phyloP scores from a whole-genome alignment of 306 rosid genomes.

The Cercis canadensis region DNA sequence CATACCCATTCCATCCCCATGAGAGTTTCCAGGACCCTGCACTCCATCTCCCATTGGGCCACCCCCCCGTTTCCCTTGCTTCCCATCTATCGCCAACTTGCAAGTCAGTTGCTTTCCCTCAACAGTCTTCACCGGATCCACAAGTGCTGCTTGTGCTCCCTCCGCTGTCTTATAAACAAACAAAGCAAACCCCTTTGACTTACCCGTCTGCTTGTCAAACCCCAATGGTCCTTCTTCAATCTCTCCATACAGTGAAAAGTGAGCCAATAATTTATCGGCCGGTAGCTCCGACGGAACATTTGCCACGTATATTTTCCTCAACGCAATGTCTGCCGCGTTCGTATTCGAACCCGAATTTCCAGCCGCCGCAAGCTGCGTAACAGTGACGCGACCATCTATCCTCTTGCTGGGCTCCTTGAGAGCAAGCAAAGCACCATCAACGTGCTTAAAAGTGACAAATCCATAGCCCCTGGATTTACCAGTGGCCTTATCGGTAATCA shows the following conservation, averaged over 20 bases:
- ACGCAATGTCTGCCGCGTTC: conserved; percentile 51
- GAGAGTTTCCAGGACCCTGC: conserved; percentile 57
- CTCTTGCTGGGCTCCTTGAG: conserved; percentile 95
- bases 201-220: conserved; percentile 91
- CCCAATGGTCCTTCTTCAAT: conserved; percentile 98
- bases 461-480: conserved; percentile 93
- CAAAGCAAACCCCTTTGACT: conserved; percentile 85
- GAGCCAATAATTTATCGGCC: conserved; percentile 75
- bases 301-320: conserved; percentile 85
- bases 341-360: conserved; percentile 56
- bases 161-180: conserved; percentile 85
- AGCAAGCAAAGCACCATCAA: conserved; percentile 84
- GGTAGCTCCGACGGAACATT: conserved; percentile 91
- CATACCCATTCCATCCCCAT: conserved; percentile 56
- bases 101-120: conserved; percentile 87
- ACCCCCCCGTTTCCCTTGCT: conserved; percentile 71
- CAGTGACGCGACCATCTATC: conserved; percentile 94
- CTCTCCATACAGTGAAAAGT: conserved; percentile 79
- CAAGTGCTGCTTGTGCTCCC: conserved; percentile 85
- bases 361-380: conserved; percentile 92
- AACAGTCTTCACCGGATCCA: conserved; percentile 81
- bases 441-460: conserved; percentile 85
- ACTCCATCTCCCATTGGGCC: conserved; percentile 46
- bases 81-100: conserved; percentile 82
- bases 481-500: conserved; percentile 80